Evolutionary conservation across 257 asterid genomes (phyloP).

Genomic region (Salvia rosmarinus): DNA sequence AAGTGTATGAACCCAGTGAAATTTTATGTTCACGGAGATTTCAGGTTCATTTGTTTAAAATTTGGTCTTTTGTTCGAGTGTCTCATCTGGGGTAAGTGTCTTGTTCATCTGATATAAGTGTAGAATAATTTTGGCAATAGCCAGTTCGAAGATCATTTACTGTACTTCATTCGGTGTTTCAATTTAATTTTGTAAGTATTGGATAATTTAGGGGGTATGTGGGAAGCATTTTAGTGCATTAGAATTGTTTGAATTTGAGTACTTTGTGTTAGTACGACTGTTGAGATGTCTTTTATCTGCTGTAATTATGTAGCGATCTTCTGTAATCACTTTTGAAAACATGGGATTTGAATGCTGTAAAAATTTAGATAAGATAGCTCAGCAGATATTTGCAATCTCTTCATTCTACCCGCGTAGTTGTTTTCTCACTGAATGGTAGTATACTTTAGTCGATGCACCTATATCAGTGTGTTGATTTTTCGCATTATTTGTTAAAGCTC

Average conservation of each 20-base stretch:
- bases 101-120: conserved; percentile 6
- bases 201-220: not conserved
- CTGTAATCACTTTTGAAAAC: not conserved
- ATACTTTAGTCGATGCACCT: not conserved
- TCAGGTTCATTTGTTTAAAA: not conserved
- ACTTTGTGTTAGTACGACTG: not conserved
- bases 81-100: not conserved
- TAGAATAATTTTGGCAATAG: not conserved
- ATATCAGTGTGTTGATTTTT: not conserved
- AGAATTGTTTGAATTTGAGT: conserved; percentile 24
- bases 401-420: not conserved
- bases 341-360: conserved; percentile 20
- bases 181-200: conserved; percentile 1
- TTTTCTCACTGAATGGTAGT: not conserved
- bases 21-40: not conserved
- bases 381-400: not conserved
- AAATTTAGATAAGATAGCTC: not conserved
- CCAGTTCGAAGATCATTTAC: not conserved
- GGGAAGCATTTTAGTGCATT: not conserved
- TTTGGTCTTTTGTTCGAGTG: not conserved
- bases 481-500: not conserved
- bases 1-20: not conserved
- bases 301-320: not conserved
- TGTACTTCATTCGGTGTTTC: not conserved
- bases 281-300: not conserved